A percentile compares a stretch with the other conserved stretches of the same genome.
These are phyloP conservation scores for Kwoniella shivajii DNA, from an alignment of 1,284 basidiomycete genomes.

Conservation along the genomic window DNA sequence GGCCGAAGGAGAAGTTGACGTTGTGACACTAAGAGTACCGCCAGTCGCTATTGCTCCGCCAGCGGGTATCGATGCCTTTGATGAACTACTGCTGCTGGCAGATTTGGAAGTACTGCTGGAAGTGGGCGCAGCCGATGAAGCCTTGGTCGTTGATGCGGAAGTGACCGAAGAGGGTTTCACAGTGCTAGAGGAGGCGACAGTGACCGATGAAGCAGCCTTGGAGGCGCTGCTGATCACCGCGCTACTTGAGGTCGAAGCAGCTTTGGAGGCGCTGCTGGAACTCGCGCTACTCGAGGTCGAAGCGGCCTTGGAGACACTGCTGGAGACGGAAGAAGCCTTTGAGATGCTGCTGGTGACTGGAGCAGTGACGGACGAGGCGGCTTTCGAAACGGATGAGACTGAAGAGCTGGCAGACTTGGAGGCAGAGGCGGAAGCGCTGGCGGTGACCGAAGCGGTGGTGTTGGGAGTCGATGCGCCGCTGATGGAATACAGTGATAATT, in stretches of 20 bases:
- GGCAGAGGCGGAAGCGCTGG: conserved; percentile 1
- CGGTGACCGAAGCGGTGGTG: conserved; percentile 1
- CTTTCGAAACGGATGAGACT: conserved; percentile 4
- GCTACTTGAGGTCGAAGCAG: neutral
- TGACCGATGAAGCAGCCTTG: neutral
- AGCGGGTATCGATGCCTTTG: conserved; percentile 3
- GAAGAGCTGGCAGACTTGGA: conserved; percentile 2
- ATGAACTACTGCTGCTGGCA: neutral
- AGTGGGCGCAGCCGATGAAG: conserved; percentile 4
- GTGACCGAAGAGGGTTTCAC: conserved; percentile 3
- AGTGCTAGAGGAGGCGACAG: conserved; percentile 8
- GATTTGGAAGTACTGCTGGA: conserved; percentile 4
- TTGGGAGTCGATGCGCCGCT: conserved; percentile 5
- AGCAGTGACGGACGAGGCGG: conserved; percentile 10
- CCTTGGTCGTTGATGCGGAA: conserved; percentile 1
- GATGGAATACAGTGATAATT: conserved; percentile 13
- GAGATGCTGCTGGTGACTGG: conserved; percentile 11
- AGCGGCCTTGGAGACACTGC: conserved; percentile 7
- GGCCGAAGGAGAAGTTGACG: conserved; percentile 2
- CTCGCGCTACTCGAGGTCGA: neutral
- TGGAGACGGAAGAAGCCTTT: conserved; percentile 8
- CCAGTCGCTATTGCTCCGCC: conserved; percentile 9
- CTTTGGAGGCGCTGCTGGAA: no score
- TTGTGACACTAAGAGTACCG: conserved; percentile 5
- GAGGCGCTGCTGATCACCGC: neutral